Percentiles rank a stretch among this genome's conserved stretches.
phyloP scores from a whole-genome alignment of 495 filamentous ascomycete genomes.

The Jackrogersella multiformis region DNA sequence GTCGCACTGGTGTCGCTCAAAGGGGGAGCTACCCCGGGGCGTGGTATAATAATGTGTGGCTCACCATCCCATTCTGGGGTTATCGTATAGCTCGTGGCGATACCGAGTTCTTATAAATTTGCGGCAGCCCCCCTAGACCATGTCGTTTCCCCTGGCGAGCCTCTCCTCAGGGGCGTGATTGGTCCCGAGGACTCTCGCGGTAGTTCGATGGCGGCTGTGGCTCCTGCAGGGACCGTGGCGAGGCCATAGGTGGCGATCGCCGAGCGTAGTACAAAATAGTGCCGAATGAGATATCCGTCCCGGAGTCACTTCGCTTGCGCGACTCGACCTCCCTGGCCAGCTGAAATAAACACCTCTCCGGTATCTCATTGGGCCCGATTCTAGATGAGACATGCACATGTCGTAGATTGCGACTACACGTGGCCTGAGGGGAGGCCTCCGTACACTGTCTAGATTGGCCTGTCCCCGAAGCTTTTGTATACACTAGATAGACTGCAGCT shows the following conservation, averaged over 20 bases:
- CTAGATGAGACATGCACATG: slow-evolving; percentile 41
- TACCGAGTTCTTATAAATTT: slow-evolving; percentile 3
- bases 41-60: slow-evolving; percentile 37
- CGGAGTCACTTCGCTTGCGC: slow-evolving; percentile 22
- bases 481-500: slow-evolving; percentile 14
- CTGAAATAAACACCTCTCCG: slow-evolving; percentile 28
- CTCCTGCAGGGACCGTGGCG: slow-evolving; percentile 30
- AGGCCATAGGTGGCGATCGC: slow-evolving; percentile 24
- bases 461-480: slow-evolving; percentile 21
- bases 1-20: slow-evolving; percentile 27
- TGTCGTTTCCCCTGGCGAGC: slow-evolving; percentile 15
- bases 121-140: not conserved
- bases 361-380: slow-evolving; percentile 26
- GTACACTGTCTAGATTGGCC: slow-evolving; percentile 29
- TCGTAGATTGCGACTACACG: slow-evolving; percentile 38
- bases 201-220: slow-evolving; percentile 18
- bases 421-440: slow-evolving; percentile 36
- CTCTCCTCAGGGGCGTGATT: slow-evolving; percentile 9
- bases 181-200: slow-evolving; percentile 7
- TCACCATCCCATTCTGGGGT: slow-evolving; percentile 16
- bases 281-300: slow-evolving; percentile 22
- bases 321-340: slow-evolving; percentile 31
- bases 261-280: slow-evolving; percentile 12
- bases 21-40: slow-evolving; percentile 36
- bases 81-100: slow-evolving; percentile 30